Conservation (phyloP, 441 rosid genomes). For the Pelargonium myrrhifolium region DNA sequence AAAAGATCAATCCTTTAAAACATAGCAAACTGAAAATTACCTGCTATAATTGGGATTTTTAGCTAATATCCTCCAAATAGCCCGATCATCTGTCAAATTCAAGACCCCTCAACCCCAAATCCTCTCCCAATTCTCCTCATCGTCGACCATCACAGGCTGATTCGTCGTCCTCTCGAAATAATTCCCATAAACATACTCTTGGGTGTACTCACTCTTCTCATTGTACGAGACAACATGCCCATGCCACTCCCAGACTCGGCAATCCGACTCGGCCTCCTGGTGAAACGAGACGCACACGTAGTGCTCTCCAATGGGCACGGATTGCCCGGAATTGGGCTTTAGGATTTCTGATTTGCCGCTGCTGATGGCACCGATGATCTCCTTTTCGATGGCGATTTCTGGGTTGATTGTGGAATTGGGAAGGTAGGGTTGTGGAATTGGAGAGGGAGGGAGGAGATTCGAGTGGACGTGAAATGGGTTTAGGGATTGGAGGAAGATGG, state of each 20-base stretch:
- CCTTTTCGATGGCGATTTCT: conserved; percentile 16
- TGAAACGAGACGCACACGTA: conserved; percentile 9
- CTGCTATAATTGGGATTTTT: background rate
- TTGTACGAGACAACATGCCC: conserved; percentile 1
- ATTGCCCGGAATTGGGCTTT: conserved; percentile 18
- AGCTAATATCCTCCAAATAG: background rate
- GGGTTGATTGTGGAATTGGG: background rate
- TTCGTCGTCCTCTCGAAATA: conserved; percentile 13
- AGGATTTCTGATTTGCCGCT: conserved; percentile 11
- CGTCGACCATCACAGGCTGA: background rate
- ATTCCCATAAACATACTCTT: conserved; percentile 17
- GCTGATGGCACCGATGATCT: background rate
- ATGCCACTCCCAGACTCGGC: conserved; percentile 15
- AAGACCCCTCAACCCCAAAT: conserved; percentile 4
- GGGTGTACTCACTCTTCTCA: conserved; percentile 9
- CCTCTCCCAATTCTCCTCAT: background rate
- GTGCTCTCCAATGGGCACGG: background rate
- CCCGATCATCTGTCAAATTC: conserved; percentile 1
- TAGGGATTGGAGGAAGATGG: conserved; percentile 3
- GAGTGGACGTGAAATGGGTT: background rate
- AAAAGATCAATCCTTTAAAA: background rate
- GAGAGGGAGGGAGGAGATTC: background rate
- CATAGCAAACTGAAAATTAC: background rate
- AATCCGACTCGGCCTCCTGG: conserved; percentile 13
- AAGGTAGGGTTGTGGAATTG: background rate